Evolutionary conservation across 345 rosid genomes (phyloP).

Genomic region (Arabidopsis thaliana): DNA sequence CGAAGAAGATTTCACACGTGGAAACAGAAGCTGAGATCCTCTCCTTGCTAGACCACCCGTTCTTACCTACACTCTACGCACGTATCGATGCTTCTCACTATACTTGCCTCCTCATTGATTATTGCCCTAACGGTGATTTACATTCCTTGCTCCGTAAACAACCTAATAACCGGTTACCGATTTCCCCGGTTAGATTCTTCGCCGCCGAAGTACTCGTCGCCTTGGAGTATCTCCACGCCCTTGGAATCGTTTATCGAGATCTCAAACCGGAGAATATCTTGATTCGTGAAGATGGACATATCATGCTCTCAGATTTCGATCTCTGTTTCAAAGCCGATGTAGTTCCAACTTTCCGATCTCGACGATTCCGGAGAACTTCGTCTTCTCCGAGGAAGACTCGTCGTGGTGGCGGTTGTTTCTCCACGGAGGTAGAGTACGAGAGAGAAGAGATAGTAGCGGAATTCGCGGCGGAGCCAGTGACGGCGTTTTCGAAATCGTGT

Average conservation of each 20-base stretch:
- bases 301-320: constrained; percentile 91
- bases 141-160: constrained; percentile 78
- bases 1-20: constrained; percentile 66
- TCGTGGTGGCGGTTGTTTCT: constrained; percentile 12
- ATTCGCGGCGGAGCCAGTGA: constrained; percentile 72
- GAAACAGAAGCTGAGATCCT: constrained; percentile 68
- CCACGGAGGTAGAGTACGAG: constrained; percentile 25
- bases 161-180: constrained; percentile 61
- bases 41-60: constrained; percentile 78
- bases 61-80: constrained; percentile 82
- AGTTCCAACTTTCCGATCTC: constrained; percentile 52
- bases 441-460: constrained; percentile 55
- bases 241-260: constrained; percentile 82
- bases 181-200: constrained; percentile 69
- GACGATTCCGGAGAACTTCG: constrained; percentile 14
- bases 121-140: constrained; percentile 90
- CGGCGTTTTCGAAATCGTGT: constrained; percentile 67
- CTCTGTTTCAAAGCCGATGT: constrained; percentile 66
- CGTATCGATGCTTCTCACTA: constrained; percentile 77
- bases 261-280: constrained; percentile 93
- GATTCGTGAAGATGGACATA: constrained; percentile 78
- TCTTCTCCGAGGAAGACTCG: constrained; percentile 15
- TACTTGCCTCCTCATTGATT: constrained; percentile 81
- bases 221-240: constrained; percentile 81
- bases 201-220: constrained; percentile 80